These are phyloP conservation scores for Conidiobolus incongruus DNA, from an alignment of 371 early-diverging fungal species.

Conservation along the genomic window DNA sequence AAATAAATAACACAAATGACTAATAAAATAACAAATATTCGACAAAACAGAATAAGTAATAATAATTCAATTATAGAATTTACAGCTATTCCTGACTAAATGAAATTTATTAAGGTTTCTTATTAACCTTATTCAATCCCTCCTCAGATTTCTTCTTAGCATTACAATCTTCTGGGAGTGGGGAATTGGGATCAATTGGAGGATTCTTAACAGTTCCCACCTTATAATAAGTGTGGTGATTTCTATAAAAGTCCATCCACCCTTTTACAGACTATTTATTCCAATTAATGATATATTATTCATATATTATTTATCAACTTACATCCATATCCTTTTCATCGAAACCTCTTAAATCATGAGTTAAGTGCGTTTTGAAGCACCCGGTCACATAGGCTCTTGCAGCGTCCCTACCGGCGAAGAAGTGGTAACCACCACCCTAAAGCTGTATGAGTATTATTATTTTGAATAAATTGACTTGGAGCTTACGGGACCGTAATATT, in stretches of 20 bases:
- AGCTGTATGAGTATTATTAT: too few species aligned
- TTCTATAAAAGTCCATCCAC: constrained; percentile 75
- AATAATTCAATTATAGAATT: too few species aligned
- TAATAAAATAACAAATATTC: too few species aligned
- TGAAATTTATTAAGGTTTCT: too few species aligned
- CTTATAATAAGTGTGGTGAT: constrained; percentile 56
- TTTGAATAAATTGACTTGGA: constrained; percentile 15
- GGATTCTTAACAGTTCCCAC: constrained; percentile 59
- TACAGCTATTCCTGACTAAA: too few species aligned
- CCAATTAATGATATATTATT: too few species aligned
- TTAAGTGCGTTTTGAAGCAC: constrained; percentile 79
- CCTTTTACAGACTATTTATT: constrained; percentile 48
- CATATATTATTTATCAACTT: too few species aligned
- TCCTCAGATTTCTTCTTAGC: constrained; percentile 7
- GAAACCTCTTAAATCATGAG: constrained; percentile 80
- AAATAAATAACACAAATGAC: too few species aligned
- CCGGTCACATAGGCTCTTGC: constrained; percentile 87
- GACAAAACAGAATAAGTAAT: too few species aligned
- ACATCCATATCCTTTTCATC: constrained; percentile 40
- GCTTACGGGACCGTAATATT: constrained; percentile 68
- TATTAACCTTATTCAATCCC: too few species aligned
- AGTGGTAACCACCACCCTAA: constrained; percentile 59
- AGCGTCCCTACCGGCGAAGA: constrained; percentile 86
- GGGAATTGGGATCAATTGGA: constrained; percentile 55
- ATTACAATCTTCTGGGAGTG: constrained; percentile 50